phyloP scores from a whole-genome alignment of 768 basidiomycete genomes.

The Lentinula aciculospora region DNA sequence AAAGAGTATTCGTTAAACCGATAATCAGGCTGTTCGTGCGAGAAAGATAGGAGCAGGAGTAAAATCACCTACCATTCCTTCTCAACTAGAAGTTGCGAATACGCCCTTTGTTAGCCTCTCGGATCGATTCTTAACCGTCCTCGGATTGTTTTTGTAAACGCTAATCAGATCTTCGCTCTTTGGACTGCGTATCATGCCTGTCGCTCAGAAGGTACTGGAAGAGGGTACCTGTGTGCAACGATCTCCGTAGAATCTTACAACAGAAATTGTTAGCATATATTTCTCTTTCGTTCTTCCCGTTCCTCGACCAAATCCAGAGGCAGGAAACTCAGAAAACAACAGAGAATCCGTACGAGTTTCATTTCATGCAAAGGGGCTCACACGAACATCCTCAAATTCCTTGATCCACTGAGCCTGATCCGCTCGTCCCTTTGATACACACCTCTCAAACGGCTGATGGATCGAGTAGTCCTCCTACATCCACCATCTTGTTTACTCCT shows the following conservation, averaged over 20 bases:
- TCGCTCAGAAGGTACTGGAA: constrained; percentile 73
- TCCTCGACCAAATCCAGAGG: constrained; percentile 38
- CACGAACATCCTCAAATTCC: constrained; percentile 66
- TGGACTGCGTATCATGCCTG: constrained; percentile 90
- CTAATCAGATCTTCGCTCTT: constrained; percentile 69
- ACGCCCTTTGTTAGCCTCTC: constrained; percentile 55
- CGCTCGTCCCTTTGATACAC: constrained; percentile 32
- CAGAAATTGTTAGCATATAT: constrained; percentile 60
- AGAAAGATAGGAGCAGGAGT: constrained; percentile 5
- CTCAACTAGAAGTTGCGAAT: constrained; percentile 14
- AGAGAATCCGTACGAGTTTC: constrained; percentile 64
- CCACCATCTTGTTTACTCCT: constrained; percentile 89
- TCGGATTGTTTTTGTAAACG: constrained; percentile 55
- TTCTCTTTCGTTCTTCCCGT: constrained; percentile 82
- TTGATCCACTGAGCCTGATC: constrained; percentile 33
- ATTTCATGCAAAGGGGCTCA: constrained; percentile 87
- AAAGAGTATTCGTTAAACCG: constrained; percentile 15
- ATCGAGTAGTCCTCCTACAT: constrained; percentile 40
- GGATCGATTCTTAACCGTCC: constrained; percentile 75
- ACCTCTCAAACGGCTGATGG: constrained; percentile 15
- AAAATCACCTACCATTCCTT: constrained; percentile 9
- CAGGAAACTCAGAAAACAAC: constrained; percentile 27
- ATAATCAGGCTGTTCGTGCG: background rate
- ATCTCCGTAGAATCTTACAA: constrained; percentile 70
- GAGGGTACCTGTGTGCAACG: constrained; percentile 81